Base-by-base conservation (phyloP, 2,329 filamentous ascomycete genomes). In the Thielaviopsis populi region DNA sequence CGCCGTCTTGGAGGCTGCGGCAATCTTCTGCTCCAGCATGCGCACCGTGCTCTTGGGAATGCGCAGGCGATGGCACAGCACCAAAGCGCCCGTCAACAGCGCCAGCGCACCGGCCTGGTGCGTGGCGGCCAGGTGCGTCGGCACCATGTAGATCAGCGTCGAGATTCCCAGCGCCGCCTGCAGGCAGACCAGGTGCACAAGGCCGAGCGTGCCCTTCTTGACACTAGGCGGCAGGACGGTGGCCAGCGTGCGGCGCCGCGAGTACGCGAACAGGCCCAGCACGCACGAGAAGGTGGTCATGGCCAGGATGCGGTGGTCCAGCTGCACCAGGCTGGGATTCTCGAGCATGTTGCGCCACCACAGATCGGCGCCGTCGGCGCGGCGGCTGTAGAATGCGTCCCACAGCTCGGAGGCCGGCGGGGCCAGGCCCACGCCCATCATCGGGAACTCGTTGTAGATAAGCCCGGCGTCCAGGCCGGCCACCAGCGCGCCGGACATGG, bases 401-500 rank as follows among this genome's bases (percentile, higher is more conserved):
- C 89, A 91, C 40, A 97, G 84, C 76, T 97, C 92, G 10, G 83
- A 80, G 71, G 81, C 83, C 0, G 92, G 92, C 1, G 92, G 92
- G 0, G 89, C 80, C 24, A 95, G 77, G 11, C 91, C 90, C 2
- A 83, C 75, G 8, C 94, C 94, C 94, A 99, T 99, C 75, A 83
- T 89, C 6, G 94, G 94, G 74, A 99, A 97, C 74, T 99, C 91
- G 73, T 99, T 99, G 79, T 99, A 99, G 75, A 99, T 97, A 64
- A 99, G 80, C 8, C 94, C 94, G 8, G 94, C 94, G 72, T 99
- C 94, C 15, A 99, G 85, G 40, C 94, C 94, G 6, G 94, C 94
- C 40, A 99, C 94, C 1, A 99, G 82, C 4, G 86, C 92, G 63
- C 92, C 94, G 3, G 94, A 96, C 82, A 99, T 89, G 71, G 89